phyloP scores from a whole-genome alignment of 352 stramenopile genomes.

The Pythium phragmitis region DNA sequence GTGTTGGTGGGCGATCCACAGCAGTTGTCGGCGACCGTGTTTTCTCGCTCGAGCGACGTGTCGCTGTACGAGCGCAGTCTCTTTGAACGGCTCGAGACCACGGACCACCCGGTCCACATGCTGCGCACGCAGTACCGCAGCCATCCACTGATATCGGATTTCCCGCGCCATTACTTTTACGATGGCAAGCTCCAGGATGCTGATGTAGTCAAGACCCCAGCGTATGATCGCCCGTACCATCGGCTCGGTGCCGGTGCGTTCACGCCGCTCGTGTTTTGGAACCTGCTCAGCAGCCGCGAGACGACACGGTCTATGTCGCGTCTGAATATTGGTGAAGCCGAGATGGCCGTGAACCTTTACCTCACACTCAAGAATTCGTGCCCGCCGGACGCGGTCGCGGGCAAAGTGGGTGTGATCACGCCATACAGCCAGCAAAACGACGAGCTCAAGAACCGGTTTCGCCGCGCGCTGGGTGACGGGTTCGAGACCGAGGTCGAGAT shows the following conservation, averaged over 20 bases:
- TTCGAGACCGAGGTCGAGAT: slow-evolving; percentile 88
- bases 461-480: slow-evolving; percentile 45
- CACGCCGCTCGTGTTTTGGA: slow-evolving; percentile 84
- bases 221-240: slow-evolving; percentile 80
- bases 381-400: slow-evolving; percentile 65
- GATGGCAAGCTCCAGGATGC: slow-evolving; percentile 80
- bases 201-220: slow-evolving; percentile 64
- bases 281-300: slow-evolving; percentile 77
- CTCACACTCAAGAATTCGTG: slow-evolving; percentile 84
- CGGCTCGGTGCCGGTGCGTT: slow-evolving; percentile 63
- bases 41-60: slow-evolving; percentile 81
- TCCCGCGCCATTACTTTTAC: slow-evolving; percentile 86
- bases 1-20: slow-evolving; percentile 93
- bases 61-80: slow-evolving; percentile 91
- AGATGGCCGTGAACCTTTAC: slow-evolving; percentile 88
- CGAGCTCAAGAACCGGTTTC: slow-evolving; percentile 68
- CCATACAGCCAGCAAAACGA: slow-evolving; percentile 91
- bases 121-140: slow-evolving; percentile 86
- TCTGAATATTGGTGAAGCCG: slow-evolving; percentile 75
- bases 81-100: slow-evolving; percentile 90
- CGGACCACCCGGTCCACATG: slow-evolving; percentile 88
- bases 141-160: slow-evolving; percentile 82
- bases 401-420: slow-evolving; percentile 88
- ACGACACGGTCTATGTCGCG: slow-evolving; percentile 76
- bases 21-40: slow-evolving; percentile 92